Conservation (phyloP, 1,139 yeast genomes). For the Diutina rugosa region DNA sequence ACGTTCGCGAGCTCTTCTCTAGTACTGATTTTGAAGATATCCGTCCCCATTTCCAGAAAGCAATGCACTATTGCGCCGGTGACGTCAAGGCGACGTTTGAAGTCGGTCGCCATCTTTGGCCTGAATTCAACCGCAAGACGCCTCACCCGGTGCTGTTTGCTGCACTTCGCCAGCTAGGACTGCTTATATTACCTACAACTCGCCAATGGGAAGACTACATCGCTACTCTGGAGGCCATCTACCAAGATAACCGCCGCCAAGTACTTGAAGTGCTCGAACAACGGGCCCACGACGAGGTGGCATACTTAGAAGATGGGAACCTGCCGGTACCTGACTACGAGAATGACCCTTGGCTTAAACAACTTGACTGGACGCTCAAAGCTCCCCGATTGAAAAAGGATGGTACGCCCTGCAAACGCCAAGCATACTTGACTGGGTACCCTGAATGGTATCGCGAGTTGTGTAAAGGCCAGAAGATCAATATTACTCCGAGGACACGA, state of each 20-base stretch:
- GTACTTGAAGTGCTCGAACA: constrained; percentile 47
- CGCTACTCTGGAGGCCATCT: constrained; percentile 52
- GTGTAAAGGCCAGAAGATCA: constrained; percentile 33
- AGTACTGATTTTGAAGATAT: constrained; percentile 41
- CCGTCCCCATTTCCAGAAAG: constrained; percentile 40
- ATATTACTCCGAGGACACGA: constrained; percentile 60
- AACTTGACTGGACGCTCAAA: constrained; percentile 73
- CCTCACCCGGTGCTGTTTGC: constrained; percentile 96
- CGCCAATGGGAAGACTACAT: constrained; percentile 63
- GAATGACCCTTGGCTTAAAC: constrained; percentile 79
- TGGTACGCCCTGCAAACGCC: constrained; percentile 67
- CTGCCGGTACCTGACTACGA: constrained; percentile 16
- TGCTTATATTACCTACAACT: constrained; percentile 74
- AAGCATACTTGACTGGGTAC: constrained; percentile 71
- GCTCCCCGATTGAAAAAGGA: constrained; percentile 53
- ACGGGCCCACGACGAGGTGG: constrained; percentile 50
- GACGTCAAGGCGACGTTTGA: constrained; percentile 71
- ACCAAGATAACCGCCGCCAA: constrained; percentile 41
- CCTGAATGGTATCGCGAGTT: constrained; percentile 90
- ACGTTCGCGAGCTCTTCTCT: constrained; percentile 51
- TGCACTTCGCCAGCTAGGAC: constrained; percentile 65
- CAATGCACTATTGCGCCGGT: constrained; percentile 72
- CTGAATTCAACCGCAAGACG: constrained; percentile 49
- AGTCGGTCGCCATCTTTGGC: constrained; percentile 59
- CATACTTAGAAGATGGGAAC: constrained; percentile 13